Evolutionary conservation across 441 rosid species (phyloP).

Genomic region (Melastoma candidum): DNA sequence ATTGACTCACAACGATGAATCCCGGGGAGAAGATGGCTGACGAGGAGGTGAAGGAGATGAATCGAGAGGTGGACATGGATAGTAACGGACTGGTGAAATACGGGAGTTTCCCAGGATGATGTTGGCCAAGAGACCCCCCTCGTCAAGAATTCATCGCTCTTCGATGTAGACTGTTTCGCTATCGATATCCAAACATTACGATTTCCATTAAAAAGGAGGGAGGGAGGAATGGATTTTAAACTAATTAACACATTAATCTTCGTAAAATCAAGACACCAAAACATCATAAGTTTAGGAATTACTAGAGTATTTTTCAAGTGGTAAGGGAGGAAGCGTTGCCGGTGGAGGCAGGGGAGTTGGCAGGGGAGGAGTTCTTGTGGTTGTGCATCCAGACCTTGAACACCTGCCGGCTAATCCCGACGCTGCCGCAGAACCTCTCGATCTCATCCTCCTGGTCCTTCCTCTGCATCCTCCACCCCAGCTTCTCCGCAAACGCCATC

Average conservation of each 20-base stretch:
- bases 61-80: conserved; percentile 20
- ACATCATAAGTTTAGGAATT: no score
- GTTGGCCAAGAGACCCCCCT: conserved; percentile 17
- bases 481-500: conserved; percentile 60
- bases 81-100: conserved; percentile 30
- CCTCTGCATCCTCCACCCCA: conserved; percentile 70
- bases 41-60: conserved; percentile 26
- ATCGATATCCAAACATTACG: no score
- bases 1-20: conserved; percentile 23
- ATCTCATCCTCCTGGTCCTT: conserved; percentile 52
- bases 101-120: conserved; percentile 31
- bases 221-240: no score
- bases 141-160: no score
- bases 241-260: no score
- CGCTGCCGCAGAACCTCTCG: conserved; percentile 42
- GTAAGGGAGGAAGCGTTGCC: conserved; percentile 42
- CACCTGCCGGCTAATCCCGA: conserved; percentile 49
- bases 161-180: no score
- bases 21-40: conserved; percentile 25
- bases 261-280: no score
- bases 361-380: conserved; percentile 39
- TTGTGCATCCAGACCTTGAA: conserved; percentile 82
- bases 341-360: conserved; percentile 27
- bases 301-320: not conserved
- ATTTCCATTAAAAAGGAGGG: no score